phyloP scores from a whole-genome alignment of 352 stramenopile genomes.

The Pythium coloratum region DNA sequence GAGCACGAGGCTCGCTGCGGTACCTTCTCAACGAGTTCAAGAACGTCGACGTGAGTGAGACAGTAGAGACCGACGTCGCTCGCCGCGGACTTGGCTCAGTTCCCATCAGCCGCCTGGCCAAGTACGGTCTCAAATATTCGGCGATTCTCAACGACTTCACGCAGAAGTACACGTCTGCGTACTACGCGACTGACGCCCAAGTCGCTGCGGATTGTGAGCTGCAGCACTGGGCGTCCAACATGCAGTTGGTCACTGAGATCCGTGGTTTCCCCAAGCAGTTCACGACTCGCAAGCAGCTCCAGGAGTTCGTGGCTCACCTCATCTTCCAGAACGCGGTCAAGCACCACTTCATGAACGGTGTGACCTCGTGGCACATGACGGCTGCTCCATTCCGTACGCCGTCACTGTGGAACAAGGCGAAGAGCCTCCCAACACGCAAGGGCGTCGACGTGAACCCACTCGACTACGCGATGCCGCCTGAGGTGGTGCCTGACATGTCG shows the following conservation, averaged over 20 bases:
- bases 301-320: slow-evolving; percentile 29
- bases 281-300: slow-evolving; percentile 6
- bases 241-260: slow-evolving; percentile 31
- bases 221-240: slow-evolving; percentile 36
- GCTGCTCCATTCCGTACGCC: slow-evolving; percentile 43
- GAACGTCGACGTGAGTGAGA: slow-evolving; percentile 21
- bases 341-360: slow-evolving; percentile 59
- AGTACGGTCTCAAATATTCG: slow-evolving; percentile 30
- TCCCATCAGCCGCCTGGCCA: slow-evolving; percentile 28
- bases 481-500: background rate
- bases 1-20: slow-evolving; percentile 27
- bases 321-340: slow-evolving; percentile 45
- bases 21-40: slow-evolving; percentile 28
- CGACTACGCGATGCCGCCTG: slow-evolving; percentile 24
- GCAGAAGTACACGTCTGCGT: background rate
- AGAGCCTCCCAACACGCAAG: slow-evolving; percentile 34
- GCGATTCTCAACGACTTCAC: slow-evolving; percentile 6
- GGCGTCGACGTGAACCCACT: slow-evolving; percentile 30
- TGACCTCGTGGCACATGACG: slow-evolving; percentile 42
- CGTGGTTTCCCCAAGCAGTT: slow-evolving; percentile 33
- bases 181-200: slow-evolving; percentile 13
- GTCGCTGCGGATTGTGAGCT: slow-evolving; percentile 24
- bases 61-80: background rate
- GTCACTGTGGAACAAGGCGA: slow-evolving; percentile 37
- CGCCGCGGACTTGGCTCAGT: slow-evolving; percentile 27